These are phyloP conservation scores for Metarhizium robertsii DNA, from an alignment of 2,329 filamentous ascomycete species.

Conservation along the genomic window DNA sequence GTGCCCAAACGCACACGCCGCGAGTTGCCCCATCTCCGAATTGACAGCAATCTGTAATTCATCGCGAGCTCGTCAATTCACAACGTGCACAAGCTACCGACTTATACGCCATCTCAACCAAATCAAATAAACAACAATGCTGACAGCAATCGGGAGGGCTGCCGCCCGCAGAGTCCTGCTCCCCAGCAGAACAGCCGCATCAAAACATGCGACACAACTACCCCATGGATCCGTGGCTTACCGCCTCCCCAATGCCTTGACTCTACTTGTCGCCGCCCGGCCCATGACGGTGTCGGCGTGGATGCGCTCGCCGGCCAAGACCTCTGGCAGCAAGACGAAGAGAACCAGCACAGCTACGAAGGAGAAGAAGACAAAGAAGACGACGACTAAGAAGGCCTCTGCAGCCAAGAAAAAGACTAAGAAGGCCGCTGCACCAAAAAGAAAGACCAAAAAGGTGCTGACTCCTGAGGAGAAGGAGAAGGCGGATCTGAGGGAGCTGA, in stretches of 20 bases:
- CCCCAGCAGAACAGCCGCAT: constrained; percentile 8
- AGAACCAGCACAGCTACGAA: constrained; percentile 6
- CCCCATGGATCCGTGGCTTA: neutral
- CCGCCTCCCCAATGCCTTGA: constrained; percentile 3
- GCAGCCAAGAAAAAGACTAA: constrained; percentile 27
- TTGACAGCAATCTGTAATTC: neutral
- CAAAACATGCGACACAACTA: constrained; percentile 11
- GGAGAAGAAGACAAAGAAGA: constrained; percentile 11
- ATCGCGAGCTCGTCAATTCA: neutral
- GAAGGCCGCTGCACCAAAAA: constrained; percentile 27
- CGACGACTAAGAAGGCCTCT: constrained; percentile 25
- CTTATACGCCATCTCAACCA: constrained; percentile 6
- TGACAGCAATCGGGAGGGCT: constrained; percentile 30
- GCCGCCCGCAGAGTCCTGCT: constrained; percentile 25
- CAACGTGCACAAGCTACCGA: neutral
- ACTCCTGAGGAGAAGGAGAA: constrained; percentile 29
- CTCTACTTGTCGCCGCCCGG: constrained; percentile 10
- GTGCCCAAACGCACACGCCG: neutral
- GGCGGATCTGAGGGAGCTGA: constrained; percentile 25
- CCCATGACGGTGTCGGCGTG: constrained; percentile 19
- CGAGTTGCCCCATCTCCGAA: neutral
- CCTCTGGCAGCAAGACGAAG: constrained; percentile 13
- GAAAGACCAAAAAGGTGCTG: constrained; percentile 25
- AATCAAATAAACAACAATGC: constrained; percentile 21
- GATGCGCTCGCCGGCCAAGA: constrained; percentile 16